phyloP scores from a whole-genome alignment of 495 filamentous ascomycete species.

The Penicillium soppii region DNA sequence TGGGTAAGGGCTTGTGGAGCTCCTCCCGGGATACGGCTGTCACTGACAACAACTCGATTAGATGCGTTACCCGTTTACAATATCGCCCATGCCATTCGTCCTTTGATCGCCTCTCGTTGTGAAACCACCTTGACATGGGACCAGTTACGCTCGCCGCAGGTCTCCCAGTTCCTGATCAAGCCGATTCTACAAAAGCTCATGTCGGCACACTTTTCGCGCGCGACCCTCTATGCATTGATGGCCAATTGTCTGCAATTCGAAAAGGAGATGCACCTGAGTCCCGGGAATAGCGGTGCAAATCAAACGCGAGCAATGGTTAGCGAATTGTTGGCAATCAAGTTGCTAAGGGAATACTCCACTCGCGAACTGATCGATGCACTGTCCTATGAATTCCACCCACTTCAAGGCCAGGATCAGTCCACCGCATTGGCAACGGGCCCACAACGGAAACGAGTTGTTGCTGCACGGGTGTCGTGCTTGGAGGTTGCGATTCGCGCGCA shows the following conservation, averaged over 20 bases:
- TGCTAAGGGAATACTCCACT: conserved; percentile 84
- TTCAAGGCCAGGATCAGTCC: conserved; percentile 69
- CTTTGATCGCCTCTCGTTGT: conserved; percentile 74
- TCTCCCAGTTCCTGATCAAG: conserved; percentile 93
- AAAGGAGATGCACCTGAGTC: conserved; percentile 78
- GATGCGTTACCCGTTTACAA: conserved; percentile 83
- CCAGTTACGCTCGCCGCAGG: conserved; percentile 88
- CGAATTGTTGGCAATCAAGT: conserved; percentile 87
- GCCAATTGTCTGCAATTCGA: conserved; percentile 91
- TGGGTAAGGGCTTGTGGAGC: conserved; percentile 60
- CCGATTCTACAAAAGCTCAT: conserved; percentile 83
- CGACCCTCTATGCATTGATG: conserved; percentile 84
- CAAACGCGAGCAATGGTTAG: conserved; percentile 81
- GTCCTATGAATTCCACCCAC: conserved; percentile 90
- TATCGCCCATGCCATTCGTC: conserved; percentile 82
- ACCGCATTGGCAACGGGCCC: conserved; percentile 32
- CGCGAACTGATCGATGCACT: conserved; percentile 87
- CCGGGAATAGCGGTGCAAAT: conserved; percentile 77
- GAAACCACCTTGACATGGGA: conserved; percentile 96
- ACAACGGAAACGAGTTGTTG: conserved; percentile 40
- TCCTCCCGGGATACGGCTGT: background rate
- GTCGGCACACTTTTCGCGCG: conserved; percentile 75
- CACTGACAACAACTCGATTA: conserved; percentile 27
- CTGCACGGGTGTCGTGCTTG: conserved; percentile 80
- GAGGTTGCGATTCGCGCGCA: conserved; percentile 89